Percentiles rank a stretch among this genome's conserved stretches.
These are phyloP conservation scores for Yamadazyma pseudoaaseri DNA, from an alignment of 1,139 yeast genomes.

Conservation along the genomic window DNA sequence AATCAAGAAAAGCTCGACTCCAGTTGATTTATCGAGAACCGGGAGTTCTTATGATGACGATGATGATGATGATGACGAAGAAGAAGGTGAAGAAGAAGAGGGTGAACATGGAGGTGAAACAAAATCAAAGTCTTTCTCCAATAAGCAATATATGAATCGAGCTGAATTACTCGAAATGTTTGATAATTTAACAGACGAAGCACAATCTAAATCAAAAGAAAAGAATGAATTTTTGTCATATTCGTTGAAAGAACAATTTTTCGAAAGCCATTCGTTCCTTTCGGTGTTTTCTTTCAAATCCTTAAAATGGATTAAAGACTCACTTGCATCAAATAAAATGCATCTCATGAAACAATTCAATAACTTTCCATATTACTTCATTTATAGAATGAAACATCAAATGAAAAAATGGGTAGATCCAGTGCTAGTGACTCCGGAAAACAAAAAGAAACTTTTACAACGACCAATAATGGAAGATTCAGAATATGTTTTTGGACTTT, in stretches of 20 bases:
- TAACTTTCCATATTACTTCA: slow-evolving; percentile 29
- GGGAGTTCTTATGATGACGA: slow-evolving; percentile 2
- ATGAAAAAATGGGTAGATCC: slow-evolving; percentile 37
- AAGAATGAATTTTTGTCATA: not conserved
- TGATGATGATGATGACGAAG: slow-evolving; percentile 8
- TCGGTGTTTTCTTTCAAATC: slow-evolving; percentile 38
- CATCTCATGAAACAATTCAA: slow-evolving; percentile 28
- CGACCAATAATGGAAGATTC: slow-evolving; percentile 29
- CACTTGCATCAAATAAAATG: slow-evolving; percentile 23
- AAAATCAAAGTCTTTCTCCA: not conserved
- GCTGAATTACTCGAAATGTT: not conserved
- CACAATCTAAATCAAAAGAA: not conserved
- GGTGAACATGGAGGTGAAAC: slow-evolving; percentile 6
- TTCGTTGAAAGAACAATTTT: slow-evolving; percentile 19
- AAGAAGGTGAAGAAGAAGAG: slow-evolving; percentile 8
- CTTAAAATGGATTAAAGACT: slow-evolving; percentile 30
- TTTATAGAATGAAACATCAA: slow-evolving; percentile 19
- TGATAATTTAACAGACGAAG: not conserved
- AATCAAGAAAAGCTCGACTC: not conserved
- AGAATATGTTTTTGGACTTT: slow-evolving; percentile 21
- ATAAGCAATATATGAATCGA: not conserved
- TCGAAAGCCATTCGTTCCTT: slow-evolving; percentile 41
- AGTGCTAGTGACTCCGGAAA: slow-evolving; percentile 22
- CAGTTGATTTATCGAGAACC: not conserved
- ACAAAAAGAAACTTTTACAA: slow-evolving; percentile 19